phyloP scores from a whole-genome alignment of 192 early-diverging fungal genomes.

The Linnemannia zychae region DNA sequence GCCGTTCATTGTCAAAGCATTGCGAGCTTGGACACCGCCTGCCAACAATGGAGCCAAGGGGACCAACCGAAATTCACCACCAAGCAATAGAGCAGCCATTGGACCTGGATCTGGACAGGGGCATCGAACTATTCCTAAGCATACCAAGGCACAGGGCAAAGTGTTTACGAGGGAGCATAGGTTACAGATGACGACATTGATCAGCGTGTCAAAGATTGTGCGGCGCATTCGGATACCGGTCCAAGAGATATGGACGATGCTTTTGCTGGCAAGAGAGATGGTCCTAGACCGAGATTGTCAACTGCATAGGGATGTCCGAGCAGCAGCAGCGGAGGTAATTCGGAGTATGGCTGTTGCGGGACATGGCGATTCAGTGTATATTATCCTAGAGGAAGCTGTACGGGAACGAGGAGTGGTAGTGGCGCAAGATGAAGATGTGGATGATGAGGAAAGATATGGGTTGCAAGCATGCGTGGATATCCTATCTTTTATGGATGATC shows the following conservation, averaged over 20 bases:
- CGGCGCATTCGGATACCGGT: constrained; percentile 38
- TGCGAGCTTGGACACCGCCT: constrained; percentile 20
- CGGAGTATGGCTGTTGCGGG: constrained; percentile 42
- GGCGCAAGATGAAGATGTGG: constrained; percentile 2
- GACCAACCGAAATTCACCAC: not conserved
- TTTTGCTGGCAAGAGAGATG: constrained; percentile 46
- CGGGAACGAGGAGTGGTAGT: not conserved
- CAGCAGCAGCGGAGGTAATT: constrained; percentile 34
- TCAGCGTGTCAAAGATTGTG: constrained; percentile 47
- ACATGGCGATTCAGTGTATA: constrained; percentile 46
- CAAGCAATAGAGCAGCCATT: not conserved
- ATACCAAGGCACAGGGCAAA: constrained; percentile 8
- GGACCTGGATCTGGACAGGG: not conserved
- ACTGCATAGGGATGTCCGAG: constrained; percentile 39
- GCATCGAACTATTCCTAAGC: not conserved
- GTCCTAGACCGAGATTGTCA: constrained; percentile 20
- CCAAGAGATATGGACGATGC: constrained; percentile 38
- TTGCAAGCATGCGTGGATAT: constrained; percentile 22
- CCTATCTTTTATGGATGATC: constrained; percentile 12
- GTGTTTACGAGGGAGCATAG: constrained; percentile 45
- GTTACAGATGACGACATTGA: constrained; percentile 40
- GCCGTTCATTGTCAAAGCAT: constrained; percentile 52
- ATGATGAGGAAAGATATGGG: not conserved
- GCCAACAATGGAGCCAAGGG: not conserved
- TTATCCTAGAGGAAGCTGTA: constrained; percentile 22